Base-by-base conservation (phyloP, 176 grass and related monocot genomes). In the Metroxylon sagu region DNA sequence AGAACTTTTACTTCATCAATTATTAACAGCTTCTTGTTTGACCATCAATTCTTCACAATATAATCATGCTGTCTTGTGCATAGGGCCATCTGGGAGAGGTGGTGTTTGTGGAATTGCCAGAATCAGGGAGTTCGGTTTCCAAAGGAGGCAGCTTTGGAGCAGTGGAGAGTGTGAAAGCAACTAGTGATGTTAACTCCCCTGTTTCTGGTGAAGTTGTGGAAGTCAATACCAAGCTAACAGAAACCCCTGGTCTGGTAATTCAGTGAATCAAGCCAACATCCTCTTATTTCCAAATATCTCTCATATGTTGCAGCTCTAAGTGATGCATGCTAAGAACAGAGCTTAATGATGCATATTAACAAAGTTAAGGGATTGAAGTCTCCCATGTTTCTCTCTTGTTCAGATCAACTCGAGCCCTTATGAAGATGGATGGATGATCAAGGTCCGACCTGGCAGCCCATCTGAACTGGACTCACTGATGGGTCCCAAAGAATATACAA, bases 101-200 rank as follows among this genome's bases (percentile, higher is more conserved):
- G 30, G 85, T 92, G 70, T 89, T 92, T 59, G 76, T 98, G 59
- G 84, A 98, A 70, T 74, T 85, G 73, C 93, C 93, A n/a, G 87
- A 89, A 27, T 35, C 75, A 3, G 84, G 93, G 16, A 5, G 61
- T 1, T n/a, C 74, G 6, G 77, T 90, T 19, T 48, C 60, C 1
- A 74, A 80, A 58, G 94, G 88, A 57, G 75, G 64, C 52, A 27
- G 75, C 27, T 98, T 98, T 54, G 84, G 93, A 30, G 79, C 89
- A 31, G 94, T 98, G 55, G 94, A 98, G 82, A 98, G 94, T 69
- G 94, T 98, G 62, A 98, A 98, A 55, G 94, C 93, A 7, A 98
- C 93, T 14, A 98, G 93, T 64, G 94, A 89, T 53, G 64, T 98
- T 26, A 98, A 98, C 70, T 89, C 70, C 26, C 94, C 94, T 4